Conservation (phyloP, 257 asterid genomes). For the Schizonepeta tenuifolia region DNA sequence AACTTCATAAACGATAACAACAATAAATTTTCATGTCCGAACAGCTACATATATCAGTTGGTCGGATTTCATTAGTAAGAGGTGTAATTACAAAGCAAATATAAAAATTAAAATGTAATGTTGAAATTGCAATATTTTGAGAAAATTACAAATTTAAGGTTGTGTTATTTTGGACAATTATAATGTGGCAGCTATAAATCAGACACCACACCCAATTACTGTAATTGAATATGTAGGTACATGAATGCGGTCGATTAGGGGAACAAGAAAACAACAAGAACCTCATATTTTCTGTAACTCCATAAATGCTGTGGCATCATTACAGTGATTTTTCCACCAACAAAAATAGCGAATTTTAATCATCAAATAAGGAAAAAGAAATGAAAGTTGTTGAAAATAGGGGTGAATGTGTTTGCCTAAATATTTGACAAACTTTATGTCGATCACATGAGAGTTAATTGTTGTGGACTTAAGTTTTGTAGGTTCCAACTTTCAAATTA, state of each 20-base stretch:
- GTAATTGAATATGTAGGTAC: conserved; percentile 19
- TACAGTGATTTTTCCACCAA: conserved; percentile 18
- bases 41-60: not conserved
- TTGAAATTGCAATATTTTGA: too few relatives aligned
- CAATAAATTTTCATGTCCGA: not conserved
- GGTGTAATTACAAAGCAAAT: too few relatives aligned
- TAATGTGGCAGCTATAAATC: not conserved
- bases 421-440: conserved; percentile 11
- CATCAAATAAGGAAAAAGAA: conserved; percentile 10
- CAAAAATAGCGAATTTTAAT: conserved; percentile 27
- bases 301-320: conserved; percentile 22
- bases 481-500: conserved; percentile 11
- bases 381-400: conserved; percentile 11
- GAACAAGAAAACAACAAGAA: conserved; percentile 32
- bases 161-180: too few relatives aligned
- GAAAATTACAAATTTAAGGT: too few relatives aligned
- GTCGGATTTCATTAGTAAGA: not conserved
- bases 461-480: conserved; percentile 1
- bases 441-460: conserved; percentile 19
- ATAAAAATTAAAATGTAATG: not conserved
- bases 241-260: conserved; percentile 26
- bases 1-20: not conserved
- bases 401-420: conserved; percentile 32
- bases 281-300: conserved; percentile 16
- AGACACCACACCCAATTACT: not conserved